phyloP scores from a whole-genome alignment of 2,329 filamentous ascomycete genomes.

The Fusarium incarnatum region DNA sequence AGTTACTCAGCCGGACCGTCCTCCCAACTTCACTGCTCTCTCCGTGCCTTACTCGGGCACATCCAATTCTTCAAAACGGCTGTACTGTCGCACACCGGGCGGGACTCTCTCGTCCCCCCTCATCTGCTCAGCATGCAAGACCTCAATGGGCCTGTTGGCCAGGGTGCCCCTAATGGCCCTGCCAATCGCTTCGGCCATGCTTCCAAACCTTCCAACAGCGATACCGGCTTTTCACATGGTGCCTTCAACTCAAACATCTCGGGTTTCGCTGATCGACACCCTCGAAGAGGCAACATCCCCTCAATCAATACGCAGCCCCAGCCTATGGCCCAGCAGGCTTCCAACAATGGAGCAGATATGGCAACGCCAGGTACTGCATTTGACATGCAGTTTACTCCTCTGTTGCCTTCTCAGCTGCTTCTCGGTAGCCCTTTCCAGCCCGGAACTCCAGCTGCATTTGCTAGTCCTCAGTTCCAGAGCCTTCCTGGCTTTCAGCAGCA shows the following conservation, averaged over 20 bases:
- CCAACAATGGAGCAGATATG: slow-evolving; percentile 76
- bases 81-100: slow-evolving; percentile 78
- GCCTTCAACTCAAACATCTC: slow-evolving; percentile 89
- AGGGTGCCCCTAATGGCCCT: slow-evolving; percentile 57
- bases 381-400: slow-evolving; percentile 98
- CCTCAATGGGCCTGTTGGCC: slow-evolving; percentile 72
- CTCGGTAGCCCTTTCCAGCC: slow-evolving; percentile 97
- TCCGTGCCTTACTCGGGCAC: slow-evolving; percentile 57
- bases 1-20: slow-evolving; percentile 21
- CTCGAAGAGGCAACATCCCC: slow-evolving; percentile 86
- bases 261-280: slow-evolving; percentile 88
- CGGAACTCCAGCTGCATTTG: slow-evolving; percentile 89
- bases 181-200: slow-evolving; percentile 76
- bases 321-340: slow-evolving; percentile 61
- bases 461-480: slow-evolving; percentile 90
- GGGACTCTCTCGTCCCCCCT: slow-evolving; percentile 89
- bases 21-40: slow-evolving; percentile 24
- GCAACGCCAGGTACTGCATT: slow-evolving; percentile 88
- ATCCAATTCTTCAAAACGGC: slow-evolving; percentile 80
- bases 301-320: slow-evolving; percentile 91
- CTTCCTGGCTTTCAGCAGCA: slow-evolving; percentile 79
- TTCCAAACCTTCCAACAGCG: slow-evolving; percentile 84
- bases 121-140: slow-evolving; percentile 94
- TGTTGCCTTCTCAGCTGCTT: slow-evolving; percentile 92
- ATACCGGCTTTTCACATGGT: slow-evolving; percentile 92